phyloP scores from a whole-genome alignment of 2,329 filamentous ascomycete genomes.

The Alternaria angustiovoidea region DNA sequence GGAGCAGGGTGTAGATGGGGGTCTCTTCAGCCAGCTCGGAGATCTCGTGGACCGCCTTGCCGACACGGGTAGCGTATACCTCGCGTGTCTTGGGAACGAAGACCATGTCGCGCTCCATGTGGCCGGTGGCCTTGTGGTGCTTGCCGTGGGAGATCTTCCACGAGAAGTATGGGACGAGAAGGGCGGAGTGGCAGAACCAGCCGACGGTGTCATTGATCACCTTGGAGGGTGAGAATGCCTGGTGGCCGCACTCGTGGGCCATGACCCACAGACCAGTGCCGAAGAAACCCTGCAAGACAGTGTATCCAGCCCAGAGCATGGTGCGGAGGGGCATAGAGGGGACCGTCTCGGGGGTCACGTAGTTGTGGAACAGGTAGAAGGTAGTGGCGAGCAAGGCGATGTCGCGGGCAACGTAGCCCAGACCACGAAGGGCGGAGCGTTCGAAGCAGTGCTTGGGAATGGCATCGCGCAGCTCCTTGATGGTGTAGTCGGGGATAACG shows the following conservation, averaged over 20 bases:
- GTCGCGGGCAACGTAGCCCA: conserved; percentile 87
- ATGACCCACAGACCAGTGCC: conserved; percentile 95
- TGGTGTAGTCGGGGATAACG: conserved; percentile 91
- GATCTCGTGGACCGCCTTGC: conserved; percentile 80
- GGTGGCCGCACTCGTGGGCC: conserved; percentile 97
- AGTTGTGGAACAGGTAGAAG: conserved; percentile 90
- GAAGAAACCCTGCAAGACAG: conserved; percentile 88
- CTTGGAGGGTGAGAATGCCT: conserved; percentile 94
- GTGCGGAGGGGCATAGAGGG: conserved; percentile 73
- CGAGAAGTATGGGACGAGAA: conserved; percentile 96
- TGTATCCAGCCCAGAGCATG: conserved; percentile 72
- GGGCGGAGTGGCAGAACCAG: conserved; percentile 86
- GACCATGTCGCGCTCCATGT: conserved; percentile 99
- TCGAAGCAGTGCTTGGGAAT: conserved; percentile 98
- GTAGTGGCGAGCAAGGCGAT: conserved; percentile 74
- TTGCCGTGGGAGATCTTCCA: conserved; percentile 99
- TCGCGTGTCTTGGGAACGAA: conserved; percentile 94
- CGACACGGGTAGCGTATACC: conserved; percentile 77
- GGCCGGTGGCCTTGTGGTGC: conserved; percentile 98
- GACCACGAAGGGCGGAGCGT: conserved; percentile 77
- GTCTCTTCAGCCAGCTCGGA: conserved; percentile 93
- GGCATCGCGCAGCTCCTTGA: conserved; percentile 96
- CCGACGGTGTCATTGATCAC: conserved; percentile 89
- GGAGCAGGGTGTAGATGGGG: conserved; percentile 78
- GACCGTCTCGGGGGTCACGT: conserved; percentile 83